Evolutionary conservation across 768 basidiomycete species (phyloP).

Genomic region (Termitomyces sp.): DNA sequence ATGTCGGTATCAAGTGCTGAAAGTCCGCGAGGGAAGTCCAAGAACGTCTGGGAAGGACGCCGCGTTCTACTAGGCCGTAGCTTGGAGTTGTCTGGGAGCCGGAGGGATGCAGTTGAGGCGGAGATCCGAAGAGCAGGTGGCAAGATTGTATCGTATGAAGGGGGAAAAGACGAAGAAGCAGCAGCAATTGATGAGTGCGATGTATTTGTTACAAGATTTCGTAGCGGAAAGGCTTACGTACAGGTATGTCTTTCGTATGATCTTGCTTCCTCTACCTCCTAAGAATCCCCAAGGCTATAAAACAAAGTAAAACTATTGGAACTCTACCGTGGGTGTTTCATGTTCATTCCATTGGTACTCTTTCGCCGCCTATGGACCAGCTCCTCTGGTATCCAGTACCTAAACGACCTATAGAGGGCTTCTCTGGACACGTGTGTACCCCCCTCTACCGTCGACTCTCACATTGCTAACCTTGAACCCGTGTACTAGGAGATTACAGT

Average conservation of each 20-base stretch:
- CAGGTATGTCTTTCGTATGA: conserved; percentile 37
- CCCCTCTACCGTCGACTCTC: neutral
- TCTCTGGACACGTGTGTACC: conserved; percentile 50
- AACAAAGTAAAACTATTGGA: conserved; percentile 56
- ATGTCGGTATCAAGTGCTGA: conserved; percentile 3
- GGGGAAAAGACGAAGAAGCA: conserved; percentile 17
- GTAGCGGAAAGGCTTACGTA: conserved; percentile 66
- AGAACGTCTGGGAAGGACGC: conserved; percentile 52
- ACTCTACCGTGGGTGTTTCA: conserved; percentile 82
- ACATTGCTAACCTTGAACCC: neutral
- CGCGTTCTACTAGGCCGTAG: conserved; percentile 57
- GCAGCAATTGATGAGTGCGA: conserved; percentile 50
- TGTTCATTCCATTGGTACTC: conserved; percentile 55
- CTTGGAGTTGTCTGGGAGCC: conserved; percentile 44
- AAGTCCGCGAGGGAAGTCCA: conserved; percentile 10
- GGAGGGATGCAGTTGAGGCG: conserved; percentile 49
- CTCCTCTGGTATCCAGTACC: conserved; percentile 85
- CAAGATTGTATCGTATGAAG: conserved; percentile 24
- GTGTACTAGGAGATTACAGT: conserved; percentile 64
- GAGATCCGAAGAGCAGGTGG: conserved; percentile 63
- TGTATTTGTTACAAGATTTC: conserved; percentile 63
- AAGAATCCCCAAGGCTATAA: conserved; percentile 46
- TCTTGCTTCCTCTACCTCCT: neutral
- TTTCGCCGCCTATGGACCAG: conserved; percentile 64
- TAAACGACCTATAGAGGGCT: conserved; percentile 48